These are phyloP conservation scores for Pythium guiyangense DNA, from an alignment of 352 stramenopile species.

Conservation along the genomic window DNA sequence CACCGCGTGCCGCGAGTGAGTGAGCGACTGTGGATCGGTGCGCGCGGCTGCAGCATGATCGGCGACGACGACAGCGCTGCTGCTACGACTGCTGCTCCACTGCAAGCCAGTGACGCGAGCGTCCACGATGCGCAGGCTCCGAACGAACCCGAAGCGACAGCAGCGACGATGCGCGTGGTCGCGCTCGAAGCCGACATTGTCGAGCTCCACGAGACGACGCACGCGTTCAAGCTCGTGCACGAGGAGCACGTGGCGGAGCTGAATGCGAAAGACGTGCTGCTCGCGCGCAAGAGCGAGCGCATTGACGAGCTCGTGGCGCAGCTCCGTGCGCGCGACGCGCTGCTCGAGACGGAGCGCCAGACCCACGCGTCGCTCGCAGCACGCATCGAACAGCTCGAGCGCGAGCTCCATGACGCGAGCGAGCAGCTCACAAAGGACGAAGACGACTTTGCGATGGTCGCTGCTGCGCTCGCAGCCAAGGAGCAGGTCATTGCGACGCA, in stretches of 20 bases:
- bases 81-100: too few species aligned
- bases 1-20: too few species aligned
- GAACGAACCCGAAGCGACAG: too few species aligned
- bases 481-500: conserved; percentile 38
- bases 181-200: background rate
- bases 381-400: conserved; percentile 17
- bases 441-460: conserved; percentile 61
- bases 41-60: too few species aligned
- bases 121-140: too few species aligned
- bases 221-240: conserved; percentile 40
- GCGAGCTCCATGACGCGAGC: conserved; percentile 29
- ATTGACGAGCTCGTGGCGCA: conserved; percentile 55
- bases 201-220: conserved; percentile 22
- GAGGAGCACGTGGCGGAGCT: conserved; percentile 61
- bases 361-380: conserved; percentile 7
- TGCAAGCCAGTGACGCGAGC: too few species aligned
- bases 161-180: too few species aligned
- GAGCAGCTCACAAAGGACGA: conserved; percentile 59
- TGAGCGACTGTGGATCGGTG: too few species aligned
- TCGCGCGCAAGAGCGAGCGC: conserved; percentile 51
- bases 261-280: conserved; percentile 64
- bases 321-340: conserved; percentile 24
- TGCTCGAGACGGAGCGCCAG: conserved; percentile 12
- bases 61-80: too few species aligned
- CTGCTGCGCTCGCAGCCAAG: conserved; percentile 42